Evolutionary conservation across 306 rosid genomes (phyloP), one percentile per base, ranked within the genome.

Genomic region (Medicago lupulina): DNA sequence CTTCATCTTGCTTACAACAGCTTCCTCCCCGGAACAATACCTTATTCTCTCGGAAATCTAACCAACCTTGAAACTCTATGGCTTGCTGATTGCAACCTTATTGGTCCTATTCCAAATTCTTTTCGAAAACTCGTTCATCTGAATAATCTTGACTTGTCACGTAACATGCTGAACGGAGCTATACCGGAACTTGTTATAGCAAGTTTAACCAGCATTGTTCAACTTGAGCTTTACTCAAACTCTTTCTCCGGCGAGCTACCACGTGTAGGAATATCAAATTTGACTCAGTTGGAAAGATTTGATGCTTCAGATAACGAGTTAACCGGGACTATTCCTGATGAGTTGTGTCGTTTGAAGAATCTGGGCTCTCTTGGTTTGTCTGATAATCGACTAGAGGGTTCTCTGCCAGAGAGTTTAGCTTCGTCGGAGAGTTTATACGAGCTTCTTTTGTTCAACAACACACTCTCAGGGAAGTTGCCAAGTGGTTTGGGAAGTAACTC

Each of bases 191-290:
- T 83, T 4, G 19, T 89, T 4, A 2, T 76, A 4, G 18, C 86
- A 1, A 73, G 77, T 19, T 54, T 92, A 77, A 78, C 25, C 36
- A 86, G 84, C 76, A 9, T 87, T 18, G 84, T 74, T 7, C 91
- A 89, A 39, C 76, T 92, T 17, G 96, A 89, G 69, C 90, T 92
- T 21, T 92, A 74, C 46, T 9, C 58, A 13, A 92, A 92, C 75
- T 59, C 79, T 0, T 87, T 92, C 66, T 86, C 93, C 40, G 97
- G 97, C 17, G 79, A 43, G 80, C 73, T 92, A n/a, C 97, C 97
- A 1, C 69, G 77, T 16, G 19, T 7, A 10, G 84, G 81, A 23
- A 7, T 73, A 53, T 70, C 80, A 10, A 92, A 85, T 53, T 46
- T 92, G 74, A 83, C 87, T 2, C 41, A 28, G 0, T 79, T 91